Base-by-base conservation (phyloP, 164 flowering plant species). In the Vitis cinerea region DNA sequence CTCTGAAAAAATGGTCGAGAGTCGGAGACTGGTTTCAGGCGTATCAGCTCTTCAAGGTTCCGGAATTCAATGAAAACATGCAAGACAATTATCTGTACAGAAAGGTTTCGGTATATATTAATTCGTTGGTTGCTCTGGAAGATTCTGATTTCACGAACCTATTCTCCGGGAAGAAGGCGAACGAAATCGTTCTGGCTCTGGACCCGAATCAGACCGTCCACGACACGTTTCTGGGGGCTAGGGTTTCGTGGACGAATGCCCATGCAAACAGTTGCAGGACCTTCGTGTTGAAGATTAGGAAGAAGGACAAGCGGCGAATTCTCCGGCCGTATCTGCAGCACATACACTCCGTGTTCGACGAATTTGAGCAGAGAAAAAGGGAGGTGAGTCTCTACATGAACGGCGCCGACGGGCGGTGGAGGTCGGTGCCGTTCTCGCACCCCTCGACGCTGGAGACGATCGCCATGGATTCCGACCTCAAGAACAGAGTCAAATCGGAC, bases 241-340 rank as follows among this genome's bases (percentile, higher is more conserved):
- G 74, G 12, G 52, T 93, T 19, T 71, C 61, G 7, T 93, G 98
- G 98, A 75, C 49, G 23, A 74, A 66, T 61, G 79, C 68, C 1
- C 63, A 55, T 15, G 67, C 55, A 0, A 61, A 47, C 10, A 70
- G 71, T 14, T 65, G 60, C n/a, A 69, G 69, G 19, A 63, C 79
- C 3, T 76, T 91, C 13, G 82, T 88, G 1, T 64, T 93, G 73
- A 82, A 70, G 81, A 75, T 93, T 44, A 79, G 83, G 66, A 81
- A 80, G 68, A 69, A 62, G 16, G 95, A 88, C 59, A 86, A 84
- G 81, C 72, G 85, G 0, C 68, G 95, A 55, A 76, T 93, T 8
- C 81, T 93, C 57, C 84, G 86, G 1, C 92, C 91, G 12, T 93
- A 93, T 53, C 76, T 93, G 11, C 95, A 90, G 67, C 93, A 90